A percentile compares a stretch with the other conserved stretches of the same genome.
Evolutionary conservation across 306 rosid genomes (phyloP).

Genomic region (Gastrolobium villosum): DNA sequence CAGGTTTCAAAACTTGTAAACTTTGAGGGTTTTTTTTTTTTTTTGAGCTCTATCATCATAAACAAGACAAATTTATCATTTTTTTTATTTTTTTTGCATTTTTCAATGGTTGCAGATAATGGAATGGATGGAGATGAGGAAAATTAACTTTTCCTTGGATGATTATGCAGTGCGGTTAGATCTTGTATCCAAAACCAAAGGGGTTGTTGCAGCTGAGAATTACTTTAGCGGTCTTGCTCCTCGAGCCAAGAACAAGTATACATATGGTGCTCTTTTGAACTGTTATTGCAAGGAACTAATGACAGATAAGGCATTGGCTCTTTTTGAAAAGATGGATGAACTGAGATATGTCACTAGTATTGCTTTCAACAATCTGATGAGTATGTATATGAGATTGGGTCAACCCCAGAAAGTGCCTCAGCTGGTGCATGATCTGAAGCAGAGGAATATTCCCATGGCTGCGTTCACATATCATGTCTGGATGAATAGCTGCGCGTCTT

Average conservation of each 20-base stretch:
- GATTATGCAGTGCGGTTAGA: slow-evolving; percentile 75
- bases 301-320: slow-evolving; percentile 72
- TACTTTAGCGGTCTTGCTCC: slow-evolving; percentile 60
- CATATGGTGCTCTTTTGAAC: slow-evolving; percentile 78
- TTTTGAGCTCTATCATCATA: neutral
- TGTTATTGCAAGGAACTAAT: slow-evolving; percentile 73
- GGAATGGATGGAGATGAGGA: slow-evolving; percentile 87
- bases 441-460: slow-evolving; percentile 56
- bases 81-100: neutral
- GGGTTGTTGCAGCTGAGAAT: slow-evolving; percentile 76
- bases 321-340: slow-evolving; percentile 64
- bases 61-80: neutral
- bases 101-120: slow-evolving; percentile 64
- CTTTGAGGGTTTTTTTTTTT: neutral
- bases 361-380: slow-evolving; percentile 72
- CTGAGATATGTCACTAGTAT: slow-evolving; percentile 55
- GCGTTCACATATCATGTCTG: slow-evolving; percentile 62
- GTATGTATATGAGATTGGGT: slow-evolving; percentile 69
- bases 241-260: slow-evolving; percentile 59
- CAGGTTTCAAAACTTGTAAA: slow-evolving; percentile 59
- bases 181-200: slow-evolving; percentile 71
- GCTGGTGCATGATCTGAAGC: slow-evolving; percentile 66
- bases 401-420: slow-evolving; percentile 66
- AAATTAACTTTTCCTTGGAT: slow-evolving; percentile 55
- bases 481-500: slow-evolving; percentile 76